A percentile compares a stretch with the other conserved stretches of the same genome.
Evolutionary conservation across 139 green algal species (phyloP).

Genomic region (Ettlia oleoabundans): DNA sequence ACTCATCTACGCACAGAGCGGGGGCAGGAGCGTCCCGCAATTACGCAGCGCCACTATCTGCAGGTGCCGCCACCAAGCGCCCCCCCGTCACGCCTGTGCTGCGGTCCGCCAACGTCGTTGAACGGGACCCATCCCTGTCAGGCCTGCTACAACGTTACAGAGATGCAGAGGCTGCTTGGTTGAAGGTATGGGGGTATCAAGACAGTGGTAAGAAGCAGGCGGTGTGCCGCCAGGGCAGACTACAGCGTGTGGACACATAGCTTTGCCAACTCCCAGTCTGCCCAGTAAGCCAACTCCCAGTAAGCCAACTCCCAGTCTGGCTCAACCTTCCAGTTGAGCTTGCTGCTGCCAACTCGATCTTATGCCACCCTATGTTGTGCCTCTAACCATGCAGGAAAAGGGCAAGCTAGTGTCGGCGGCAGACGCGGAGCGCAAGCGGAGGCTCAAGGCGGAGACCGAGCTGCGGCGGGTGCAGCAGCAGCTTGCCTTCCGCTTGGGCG

Average conservation of each 20-base stretch:
- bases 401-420: conserved; percentile 1
- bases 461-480: conserved; percentile 30
- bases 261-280: too few relatives aligned
- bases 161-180: conserved; percentile 16
- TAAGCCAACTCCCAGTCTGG: too few relatives aligned
- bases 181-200: too few relatives aligned
- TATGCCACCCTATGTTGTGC: too few relatives aligned
- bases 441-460: conserved; percentile 24
- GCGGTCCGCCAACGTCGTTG: conserved; percentile 1
- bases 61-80: not conserved
- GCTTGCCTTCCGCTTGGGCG: conserved; percentile 26
- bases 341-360: too few relatives aligned
- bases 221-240: too few relatives aligned
- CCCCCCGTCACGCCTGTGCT: not conserved
- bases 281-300: too few relatives aligned
- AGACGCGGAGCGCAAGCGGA: not conserved
- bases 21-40: too few relatives aligned
- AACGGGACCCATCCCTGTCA: not conserved
- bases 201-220: not conserved
- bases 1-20: too few relatives aligned
- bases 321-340: too few relatives aligned
- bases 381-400: conserved; percentile 26
- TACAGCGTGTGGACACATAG: too few relatives aligned
- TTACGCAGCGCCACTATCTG: not conserved
- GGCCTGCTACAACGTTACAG: conserved; percentile 10